phyloP scores from a whole-genome alignment of 169 alveolate genomes.

The Nephromyces sp. region DNA sequence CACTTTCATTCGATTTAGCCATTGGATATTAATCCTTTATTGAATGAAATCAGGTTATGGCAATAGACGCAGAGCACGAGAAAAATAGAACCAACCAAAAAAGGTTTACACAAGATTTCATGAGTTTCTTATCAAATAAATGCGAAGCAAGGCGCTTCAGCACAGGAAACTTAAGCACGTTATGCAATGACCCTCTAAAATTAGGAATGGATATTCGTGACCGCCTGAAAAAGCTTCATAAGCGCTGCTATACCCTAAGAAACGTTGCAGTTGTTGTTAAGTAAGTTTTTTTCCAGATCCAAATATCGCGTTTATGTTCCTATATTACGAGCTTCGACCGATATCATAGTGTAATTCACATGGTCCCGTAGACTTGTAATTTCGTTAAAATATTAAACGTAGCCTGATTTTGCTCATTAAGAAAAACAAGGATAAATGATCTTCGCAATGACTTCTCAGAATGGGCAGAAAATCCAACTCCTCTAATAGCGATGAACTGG shows the following conservation, averaged over 20 bases:
- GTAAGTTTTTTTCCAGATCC: constrained; percentile 1
- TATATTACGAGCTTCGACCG: no score
- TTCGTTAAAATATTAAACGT: no score
- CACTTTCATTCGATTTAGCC: no score
- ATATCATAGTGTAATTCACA: no score
- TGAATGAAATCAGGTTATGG: constrained; percentile 14
- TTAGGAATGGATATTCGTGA: constrained; percentile 34
- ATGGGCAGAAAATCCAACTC: no score
- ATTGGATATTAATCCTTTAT: no score
- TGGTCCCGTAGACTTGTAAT: no score
- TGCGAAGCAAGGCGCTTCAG: constrained; percentile 28
- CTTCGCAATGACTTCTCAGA: no score
- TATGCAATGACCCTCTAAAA: constrained; percentile 30
- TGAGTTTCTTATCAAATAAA: neutral
- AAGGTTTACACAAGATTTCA: constrained; percentile 13
- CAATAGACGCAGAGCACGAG: constrained; percentile 25
- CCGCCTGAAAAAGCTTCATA: constrained; percentile 33
- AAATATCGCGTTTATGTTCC: no score
- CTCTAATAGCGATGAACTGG: no score
- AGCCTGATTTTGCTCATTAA: no score
- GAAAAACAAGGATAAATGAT: no score
- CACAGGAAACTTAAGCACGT: constrained; percentile 38
- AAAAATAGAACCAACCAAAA: constrained; percentile 12
- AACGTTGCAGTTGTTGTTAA: constrained; percentile 26
- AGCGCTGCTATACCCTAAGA: constrained; percentile 24